Conservation (phyloP, 768 basidiomycete species). For the Hygrocybe punicea region DNA sequence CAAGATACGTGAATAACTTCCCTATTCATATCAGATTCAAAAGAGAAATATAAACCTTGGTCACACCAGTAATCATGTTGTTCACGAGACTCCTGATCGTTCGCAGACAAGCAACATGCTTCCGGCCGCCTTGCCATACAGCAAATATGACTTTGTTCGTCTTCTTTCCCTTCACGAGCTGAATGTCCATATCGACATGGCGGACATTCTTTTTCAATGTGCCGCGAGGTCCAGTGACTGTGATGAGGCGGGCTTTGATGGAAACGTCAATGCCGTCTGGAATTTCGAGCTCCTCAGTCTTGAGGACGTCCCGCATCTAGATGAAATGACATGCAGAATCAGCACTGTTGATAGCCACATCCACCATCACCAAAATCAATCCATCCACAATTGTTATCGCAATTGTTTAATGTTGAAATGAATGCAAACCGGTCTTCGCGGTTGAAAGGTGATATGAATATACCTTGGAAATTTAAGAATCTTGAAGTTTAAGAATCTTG, state of each 20-base stretch:
- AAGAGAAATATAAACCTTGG: slow-evolving; percentile 58
- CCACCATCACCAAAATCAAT: slow-evolving; percentile 38
- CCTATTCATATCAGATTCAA: too few relatives aligned
- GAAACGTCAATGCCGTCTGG: slow-evolving; percentile 80
- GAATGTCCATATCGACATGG: slow-evolving; percentile 93
- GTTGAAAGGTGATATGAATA: slow-evolving; percentile 8
- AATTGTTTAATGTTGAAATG: slow-evolving; percentile 21
- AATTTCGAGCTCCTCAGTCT: slow-evolving; percentile 89
- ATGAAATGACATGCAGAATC: slow-evolving; percentile 20
- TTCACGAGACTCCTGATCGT: slow-evolving; percentile 93
- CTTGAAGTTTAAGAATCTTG: background rate
- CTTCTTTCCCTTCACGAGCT: slow-evolving; percentile 77
- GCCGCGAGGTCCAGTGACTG: slow-evolving; percentile 90
- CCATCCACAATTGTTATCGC: slow-evolving; percentile 27
- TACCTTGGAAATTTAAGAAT: slow-evolving; percentile 6
- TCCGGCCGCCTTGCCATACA: slow-evolving; percentile 97
- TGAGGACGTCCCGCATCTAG: slow-evolving; percentile 89
- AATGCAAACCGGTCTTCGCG: slow-evolving; percentile 10
- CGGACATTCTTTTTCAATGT: slow-evolving; percentile 88
- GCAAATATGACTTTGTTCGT: slow-evolving; percentile 79
- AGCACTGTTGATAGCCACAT: slow-evolving; percentile 29
- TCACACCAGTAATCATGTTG: slow-evolving; percentile 98
- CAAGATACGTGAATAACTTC: slow-evolving; percentile 3
- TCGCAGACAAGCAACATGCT: slow-evolving; percentile 97
- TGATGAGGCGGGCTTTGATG: slow-evolving; percentile 89